Base-by-base conservation (phyloP, 2,329 filamentous ascomycete species). In the Cercospora sp. region DNA sequence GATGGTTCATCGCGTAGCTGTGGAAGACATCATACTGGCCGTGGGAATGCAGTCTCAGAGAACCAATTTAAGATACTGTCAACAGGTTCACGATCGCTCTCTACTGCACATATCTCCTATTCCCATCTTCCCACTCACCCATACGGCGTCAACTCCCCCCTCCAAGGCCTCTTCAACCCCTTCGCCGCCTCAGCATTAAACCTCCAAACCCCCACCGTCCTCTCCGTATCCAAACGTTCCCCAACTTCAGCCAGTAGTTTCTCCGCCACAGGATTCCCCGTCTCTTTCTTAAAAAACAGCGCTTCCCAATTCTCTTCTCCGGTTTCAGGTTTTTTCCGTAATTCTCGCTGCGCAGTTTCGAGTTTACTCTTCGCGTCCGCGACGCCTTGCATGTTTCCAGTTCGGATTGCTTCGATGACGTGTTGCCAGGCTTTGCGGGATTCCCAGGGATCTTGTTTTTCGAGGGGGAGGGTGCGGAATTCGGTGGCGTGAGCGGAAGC, bases 141-240 rank as follows among this genome's bases (percentile, higher is more conserved):
- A 40, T 16, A 40, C 1, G 76, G 77, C 45, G 76, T 76, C 70
- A 78, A 64, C 3, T 67, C 45, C 1, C 70, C 72, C 66, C 77
- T 71, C 74, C 74, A 78, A n/a, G 76, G 77, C 55, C 73, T 71
- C 60, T 75, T 65, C 53, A 75, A 45, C 6, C 59, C 66, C 55
- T 63, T 69, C 7, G 81, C 84, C 72, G 83, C 84, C 66, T 81
- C 77, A 64, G 81, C 76, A 79, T 90, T 86, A 76, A 89, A 91
- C 69, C 85, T 82, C 90, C 90, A 92, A 37, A 91, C 83, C 0
- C 90, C 90, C 65, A 86, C 86, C 1, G 89, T 91, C 79, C 88
- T 88, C 57, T 86, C 84, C 43, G 83, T 80, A 67, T 90, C 88
- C 26, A 88, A 73, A 24, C 45, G 61, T 68, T 74, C 57, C 8